Evolutionary conservation across 202 grass and related monocot species (phyloP).

Genomic region (Panicum virgatum): DNA sequence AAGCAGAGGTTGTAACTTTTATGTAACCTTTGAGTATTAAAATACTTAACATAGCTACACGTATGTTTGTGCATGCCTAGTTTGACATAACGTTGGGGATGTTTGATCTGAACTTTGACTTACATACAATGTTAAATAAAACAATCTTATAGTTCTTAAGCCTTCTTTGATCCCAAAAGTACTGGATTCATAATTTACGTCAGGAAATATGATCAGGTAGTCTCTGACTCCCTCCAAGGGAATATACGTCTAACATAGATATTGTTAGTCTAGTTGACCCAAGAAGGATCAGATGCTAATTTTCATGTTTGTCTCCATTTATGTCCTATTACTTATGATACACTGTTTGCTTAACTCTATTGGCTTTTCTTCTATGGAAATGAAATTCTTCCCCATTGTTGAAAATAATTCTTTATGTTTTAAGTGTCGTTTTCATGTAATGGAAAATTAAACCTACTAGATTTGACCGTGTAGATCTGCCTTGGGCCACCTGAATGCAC

Average conservation of each 20-base stretch:
- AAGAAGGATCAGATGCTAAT: background rate
- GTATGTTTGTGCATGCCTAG: background rate
- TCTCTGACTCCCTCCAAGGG: background rate
- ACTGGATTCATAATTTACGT: constrained; percentile 3
- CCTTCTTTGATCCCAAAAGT: background rate
- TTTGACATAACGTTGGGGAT: background rate
- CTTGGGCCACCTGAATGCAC: too few relatives aligned
- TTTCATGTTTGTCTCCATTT: background rate
- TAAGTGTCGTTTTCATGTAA: background rate
- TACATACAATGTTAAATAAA: background rate
- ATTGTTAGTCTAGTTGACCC: background rate
- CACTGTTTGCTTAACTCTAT: background rate
- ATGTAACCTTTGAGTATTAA: background rate
- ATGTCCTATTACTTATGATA: background rate
- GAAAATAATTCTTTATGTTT: background rate
- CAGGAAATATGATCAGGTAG: too few relatives aligned
- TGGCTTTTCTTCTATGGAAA: background rate
- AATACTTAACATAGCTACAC: background rate
- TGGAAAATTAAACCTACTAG: background rate
- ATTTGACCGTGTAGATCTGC: background rate
- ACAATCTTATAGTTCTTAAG: background rate
- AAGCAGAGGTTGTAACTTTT: constrained; percentile 60
- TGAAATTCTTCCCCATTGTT: background rate
- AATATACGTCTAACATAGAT: background rate
- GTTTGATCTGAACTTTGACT: background rate